phyloP scores from a whole-genome alignment of 2,329 filamentous ascomycete genomes.

The Cadophora malorum region DNA sequence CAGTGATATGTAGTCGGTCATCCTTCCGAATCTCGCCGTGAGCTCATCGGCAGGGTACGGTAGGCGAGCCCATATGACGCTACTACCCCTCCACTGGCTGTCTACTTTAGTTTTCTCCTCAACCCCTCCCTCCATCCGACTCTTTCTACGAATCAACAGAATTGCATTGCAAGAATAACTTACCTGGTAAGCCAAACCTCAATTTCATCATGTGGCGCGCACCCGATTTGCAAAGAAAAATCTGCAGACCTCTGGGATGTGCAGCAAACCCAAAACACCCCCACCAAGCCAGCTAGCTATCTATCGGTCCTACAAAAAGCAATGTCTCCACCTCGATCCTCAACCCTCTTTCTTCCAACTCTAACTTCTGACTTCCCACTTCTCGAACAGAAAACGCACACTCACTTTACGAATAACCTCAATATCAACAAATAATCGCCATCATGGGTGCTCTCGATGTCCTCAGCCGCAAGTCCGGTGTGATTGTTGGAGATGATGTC shows the following conservation, averaged over 20 bases:
- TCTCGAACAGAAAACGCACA: constrained; percentile 1
- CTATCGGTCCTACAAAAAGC: constrained; percentile 22
- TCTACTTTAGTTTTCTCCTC: not conserved
- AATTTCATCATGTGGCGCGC: constrained; percentile 2
- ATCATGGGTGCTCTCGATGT: constrained; percentile 57
- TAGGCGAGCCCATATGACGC: constrained; percentile 10
- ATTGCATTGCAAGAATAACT: constrained; percentile 11
- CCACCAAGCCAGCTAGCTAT: constrained; percentile 10
- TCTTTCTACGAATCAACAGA: constrained; percentile 17
- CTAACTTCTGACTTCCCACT: not conserved
- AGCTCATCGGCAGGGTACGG: constrained; percentile 17
- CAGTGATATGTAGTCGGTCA: too few relatives aligned
- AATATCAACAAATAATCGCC: constrained; percentile 26
- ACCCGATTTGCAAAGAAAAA: constrained; percentile 3
- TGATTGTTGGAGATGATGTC: constrained; percentile 72
- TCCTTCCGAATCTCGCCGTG: constrained; percentile 21
- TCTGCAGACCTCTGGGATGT: constrained; percentile 8
- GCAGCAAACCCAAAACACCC: constrained; percentile 16
- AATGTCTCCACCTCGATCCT: constrained; percentile 16
- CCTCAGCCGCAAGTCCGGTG: constrained; percentile 68
- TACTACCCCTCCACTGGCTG: constrained; percentile 4
- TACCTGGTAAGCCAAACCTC: constrained; percentile 7
- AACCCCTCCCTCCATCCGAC: constrained; percentile 8
- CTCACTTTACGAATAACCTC: constrained; percentile 8
- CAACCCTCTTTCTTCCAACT: constrained; percentile 6